phyloP scores from a whole-genome alignment of 2,329 filamentous ascomycete species.

The Bipolaris cookei region DNA sequence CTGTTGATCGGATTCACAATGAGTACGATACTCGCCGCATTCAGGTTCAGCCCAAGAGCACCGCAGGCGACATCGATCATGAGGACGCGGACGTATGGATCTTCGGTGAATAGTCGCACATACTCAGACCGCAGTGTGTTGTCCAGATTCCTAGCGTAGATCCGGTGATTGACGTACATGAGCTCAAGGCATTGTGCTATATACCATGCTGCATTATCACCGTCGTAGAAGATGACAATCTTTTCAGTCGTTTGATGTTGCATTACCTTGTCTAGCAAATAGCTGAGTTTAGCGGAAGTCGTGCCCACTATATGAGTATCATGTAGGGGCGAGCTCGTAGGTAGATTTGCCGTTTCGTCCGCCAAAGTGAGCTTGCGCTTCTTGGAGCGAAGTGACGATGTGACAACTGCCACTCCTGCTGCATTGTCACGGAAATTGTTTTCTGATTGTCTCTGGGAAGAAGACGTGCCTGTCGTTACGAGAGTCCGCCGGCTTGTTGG shows the following conservation, averaged over 20 bases:
- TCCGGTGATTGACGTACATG: conserved; percentile 66
- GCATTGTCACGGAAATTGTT: not conserved
- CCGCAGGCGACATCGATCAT: conserved; percentile 92
- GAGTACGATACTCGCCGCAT: conserved; percentile 81
- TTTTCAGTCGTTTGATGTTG: conserved; percentile 75
- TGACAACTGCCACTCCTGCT: not conserved
- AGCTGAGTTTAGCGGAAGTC: conserved; percentile 84
- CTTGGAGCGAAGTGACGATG: conserved; percentile 29
- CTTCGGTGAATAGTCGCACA: conserved; percentile 77
- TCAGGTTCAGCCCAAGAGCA: conserved; percentile 85
- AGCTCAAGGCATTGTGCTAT: conserved; percentile 82
- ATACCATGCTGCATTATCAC: conserved; percentile 85
- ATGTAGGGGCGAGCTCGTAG: conserved; percentile 61
- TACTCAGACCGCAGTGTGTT: conserved; percentile 73
- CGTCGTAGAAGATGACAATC: conserved; percentile 91
- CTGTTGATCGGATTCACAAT: conserved; percentile 90
- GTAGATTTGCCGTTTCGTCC: conserved; percentile 40
- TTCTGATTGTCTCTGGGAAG: conserved; percentile 26
- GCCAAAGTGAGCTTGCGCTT: conserved; percentile 44
- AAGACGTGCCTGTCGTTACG: conserved; percentile 26
- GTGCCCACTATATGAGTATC: conserved; percentile 75
- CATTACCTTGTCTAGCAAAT: conserved; percentile 76
- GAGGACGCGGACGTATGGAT: conserved; percentile 73
- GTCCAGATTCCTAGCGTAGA: conserved; percentile 69
- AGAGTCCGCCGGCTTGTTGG: conserved; percentile 37